Evolutionary conservation across 208 protist species (phyloP), one percentile per base, ranked within the genome.

Genomic region (Naegleria gruberi): DNA sequence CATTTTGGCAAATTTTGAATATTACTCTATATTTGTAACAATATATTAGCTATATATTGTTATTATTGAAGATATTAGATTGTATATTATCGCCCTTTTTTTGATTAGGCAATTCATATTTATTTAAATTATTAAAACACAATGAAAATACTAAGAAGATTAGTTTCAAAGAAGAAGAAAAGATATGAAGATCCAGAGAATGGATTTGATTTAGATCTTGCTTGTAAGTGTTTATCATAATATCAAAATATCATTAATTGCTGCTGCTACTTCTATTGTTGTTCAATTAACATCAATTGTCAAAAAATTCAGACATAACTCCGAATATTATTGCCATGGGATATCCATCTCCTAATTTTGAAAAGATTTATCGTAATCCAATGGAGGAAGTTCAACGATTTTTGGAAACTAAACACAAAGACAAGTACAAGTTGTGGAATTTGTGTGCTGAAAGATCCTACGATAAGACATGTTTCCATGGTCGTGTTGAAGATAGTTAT

Each of bases 351-450:
- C 91, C 94, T 81, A 95, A 95, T 55, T 91, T 97, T 82, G 97
- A 99, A 91, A 91, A 93, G 42, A 91, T 98, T 34, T 99, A 98
- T 92, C 94, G 98, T 44, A 99, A 99, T 90, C 92, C 93, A 19
- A 96, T 96, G 92, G 83, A 84, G 8, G 96, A 98, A 83, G 97
- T 99, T 17, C 89, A 93, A 87, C 89, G 92, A 87, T 99, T 99
- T 90, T 94, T 99, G 77, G 94, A 98, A 82, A 93, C 87, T 30
- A 93, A 95, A 12, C 97, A 99, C 91, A 19, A 47, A 42, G 94
- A 94, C 4, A 94, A 95, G 83, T 99, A 98, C 93, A 92, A 94
- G 82, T 92, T 98, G 6, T 98, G 96, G 92, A 98, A 99, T 91
- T 92, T 98, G 40, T 98, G 95, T 91, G 93, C 94, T 0, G 96